Base-by-base conservation (phyloP, 495 filamentous ascomycete genomes). In the Apodospora peruviana region DNA sequence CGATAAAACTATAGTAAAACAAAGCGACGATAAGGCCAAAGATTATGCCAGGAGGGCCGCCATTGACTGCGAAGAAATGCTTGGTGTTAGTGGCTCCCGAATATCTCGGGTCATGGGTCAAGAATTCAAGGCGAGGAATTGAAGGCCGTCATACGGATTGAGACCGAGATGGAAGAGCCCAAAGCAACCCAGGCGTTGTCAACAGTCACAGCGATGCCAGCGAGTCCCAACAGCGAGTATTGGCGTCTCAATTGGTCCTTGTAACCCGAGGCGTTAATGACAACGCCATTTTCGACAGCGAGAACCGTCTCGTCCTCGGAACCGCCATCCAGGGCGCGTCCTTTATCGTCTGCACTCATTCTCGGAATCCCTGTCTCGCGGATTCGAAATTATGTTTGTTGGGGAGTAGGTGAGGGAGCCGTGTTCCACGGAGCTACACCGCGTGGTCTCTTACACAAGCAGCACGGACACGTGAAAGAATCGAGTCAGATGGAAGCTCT, bases 131-230 rank as follows among this genome's bases (percentile, higher is more conserved):
- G 23, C 17, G 8, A 27, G 9, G 40, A 25, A 10, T 25, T 7
- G 17, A 12, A 19, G 20, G 39, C 8, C 14, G 21, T 9, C 72
- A 61, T 68, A 78, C 74, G 65, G 38, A 78, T 78, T 10, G 76
- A 75, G 32, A 77, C 67, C 8, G 69, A 70, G 32, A 82, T 71
- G 3, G 73, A 73, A 2, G 74, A 74, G 11, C 78, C 78, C 17
- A 81, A 47, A 1, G 76, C 77, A 12, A 74, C 66, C 77, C 77
- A 82, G 12, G 77, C 74, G 51, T 78, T 79, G 47, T 78, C 77
- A 38, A 73, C 68, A 4, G 72, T 77, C 17, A 82, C 53, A 0
- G 73, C 78, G 27, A 79, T 65, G 14, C 73, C 75, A 39, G 73
- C 72, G 5, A 81, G 66, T 34, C 67, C 71, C 20, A 77, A 29